Conservation (phyloP, 2,329 filamentous ascomycete species). For the Scopulariopsis brevicaulis region DNA sequence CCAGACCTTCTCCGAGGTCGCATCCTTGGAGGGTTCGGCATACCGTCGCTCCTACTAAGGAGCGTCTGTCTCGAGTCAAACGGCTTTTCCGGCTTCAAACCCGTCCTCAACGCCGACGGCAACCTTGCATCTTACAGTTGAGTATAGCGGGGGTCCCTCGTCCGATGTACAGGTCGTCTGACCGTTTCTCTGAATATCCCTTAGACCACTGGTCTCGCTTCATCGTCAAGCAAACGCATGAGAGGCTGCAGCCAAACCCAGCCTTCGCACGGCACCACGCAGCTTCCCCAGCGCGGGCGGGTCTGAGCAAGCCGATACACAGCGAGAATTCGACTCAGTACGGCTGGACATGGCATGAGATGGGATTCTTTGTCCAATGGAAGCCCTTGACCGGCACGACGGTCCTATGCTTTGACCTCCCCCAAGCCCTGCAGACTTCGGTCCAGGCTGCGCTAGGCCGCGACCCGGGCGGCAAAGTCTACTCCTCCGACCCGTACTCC, state of each 20-base stretch:
- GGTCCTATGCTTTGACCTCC: conserved; percentile 2
- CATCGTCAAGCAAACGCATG: conserved; percentile 2
- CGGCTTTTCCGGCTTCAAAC: conserved; percentile 4
- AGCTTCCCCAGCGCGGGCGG: neutral
- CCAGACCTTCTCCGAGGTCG: neutral
- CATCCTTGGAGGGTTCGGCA: neutral
- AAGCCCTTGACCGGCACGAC: neutral
- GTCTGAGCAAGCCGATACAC: neutral
- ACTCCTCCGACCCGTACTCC: conserved; percentile 1
- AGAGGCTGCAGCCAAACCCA: conserved; percentile 1
- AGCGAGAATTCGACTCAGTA: neutral
- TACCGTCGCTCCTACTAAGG: neutral
- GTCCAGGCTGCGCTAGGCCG: neutral
- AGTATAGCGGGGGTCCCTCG: neutral
- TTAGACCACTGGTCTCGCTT: conserved; percentile 5
- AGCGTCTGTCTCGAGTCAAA: conserved; percentile 1
- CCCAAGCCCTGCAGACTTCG: neutral
- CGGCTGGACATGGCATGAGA: conserved; percentile 6
- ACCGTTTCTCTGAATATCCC: no score
- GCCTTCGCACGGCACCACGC: neutral
- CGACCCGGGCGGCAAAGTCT: no score
- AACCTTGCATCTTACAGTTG: conserved; percentile 1
- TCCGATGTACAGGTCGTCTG: no score
- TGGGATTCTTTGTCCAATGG: conserved; percentile 5
- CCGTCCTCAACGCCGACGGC: neutral